These are phyloP conservation scores for Trifolium subterraneum DNA, from an alignment of 306 rosid species.

Conservation along the genomic window DNA sequence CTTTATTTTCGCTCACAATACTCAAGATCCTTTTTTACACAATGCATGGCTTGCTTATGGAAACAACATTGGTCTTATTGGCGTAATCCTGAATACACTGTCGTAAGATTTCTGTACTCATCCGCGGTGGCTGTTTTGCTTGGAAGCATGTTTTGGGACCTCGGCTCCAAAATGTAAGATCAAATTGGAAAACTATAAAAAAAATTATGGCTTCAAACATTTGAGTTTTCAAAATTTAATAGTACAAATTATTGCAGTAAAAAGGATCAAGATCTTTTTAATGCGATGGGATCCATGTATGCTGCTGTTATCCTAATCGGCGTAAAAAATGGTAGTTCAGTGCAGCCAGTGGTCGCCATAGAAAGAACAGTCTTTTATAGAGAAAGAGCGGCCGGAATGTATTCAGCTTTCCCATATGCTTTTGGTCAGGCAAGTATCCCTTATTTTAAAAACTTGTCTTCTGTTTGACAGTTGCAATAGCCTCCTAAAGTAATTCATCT, in stretches of 20 bases:
- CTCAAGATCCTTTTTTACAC: constrained; percentile 53
- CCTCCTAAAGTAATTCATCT: background rate
- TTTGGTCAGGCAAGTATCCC: constrained; percentile 56
- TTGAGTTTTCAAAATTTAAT: background rate
- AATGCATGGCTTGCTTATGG: constrained; percentile 69
- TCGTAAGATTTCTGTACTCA: constrained; percentile 50
- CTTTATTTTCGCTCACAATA: constrained; percentile 53
- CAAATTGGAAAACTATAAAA: background rate
- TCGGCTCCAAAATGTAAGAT: constrained; percentile 68
- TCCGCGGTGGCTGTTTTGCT: constrained; percentile 44
- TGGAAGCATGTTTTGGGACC: constrained; percentile 74
- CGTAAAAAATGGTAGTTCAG: constrained; percentile 47
- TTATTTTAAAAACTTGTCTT: background rate
- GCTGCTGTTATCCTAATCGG: constrained; percentile 61
- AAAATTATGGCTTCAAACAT: too few relatives aligned
- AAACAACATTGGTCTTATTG: constrained; percentile 71
- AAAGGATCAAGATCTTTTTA: constrained; percentile 53
- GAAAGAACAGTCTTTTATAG: constrained; percentile 65
- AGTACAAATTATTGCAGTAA: constrained; percentile 36
- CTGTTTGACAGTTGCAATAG: background rate
- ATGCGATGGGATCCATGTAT: constrained; percentile 72
- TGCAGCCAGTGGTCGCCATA: constrained; percentile 57
- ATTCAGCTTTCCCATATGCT: constrained; percentile 68
- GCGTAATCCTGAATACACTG: constrained; percentile 63
- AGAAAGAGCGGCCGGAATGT: constrained; percentile 72